Conservation (phyloP, 75 land plant genomes). For the Cunninghamia lanceolata region DNA sequence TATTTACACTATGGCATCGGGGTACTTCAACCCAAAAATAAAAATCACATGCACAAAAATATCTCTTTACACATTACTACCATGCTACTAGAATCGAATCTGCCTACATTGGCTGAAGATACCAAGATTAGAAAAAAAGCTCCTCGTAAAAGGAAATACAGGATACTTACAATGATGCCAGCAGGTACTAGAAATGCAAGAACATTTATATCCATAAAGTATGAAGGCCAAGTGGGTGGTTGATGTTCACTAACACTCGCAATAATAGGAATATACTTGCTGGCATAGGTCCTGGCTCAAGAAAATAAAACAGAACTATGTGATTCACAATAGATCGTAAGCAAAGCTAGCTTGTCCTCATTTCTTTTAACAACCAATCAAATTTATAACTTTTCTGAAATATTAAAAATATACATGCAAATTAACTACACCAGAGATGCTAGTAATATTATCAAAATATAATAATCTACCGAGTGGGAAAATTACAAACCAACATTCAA, state of each 20-base stretch:
- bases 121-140: neutral
- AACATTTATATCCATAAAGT: slow-evolving; percentile 99
- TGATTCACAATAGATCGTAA: slow-evolving; percentile 3
- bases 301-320: neutral
- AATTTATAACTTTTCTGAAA: neutral
- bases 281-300: slow-evolving; percentile 88
- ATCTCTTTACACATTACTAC: neutral
- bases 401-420: neutral
- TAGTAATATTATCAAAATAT: neutral
- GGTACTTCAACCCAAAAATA: neutral
- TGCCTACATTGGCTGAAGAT: neutral
- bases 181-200: slow-evolving; percentile 98
- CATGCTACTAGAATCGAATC: neutral
- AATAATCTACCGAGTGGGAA: neutral
- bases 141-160: neutral
- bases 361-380: neutral
- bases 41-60: neutral
- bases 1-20: neutral
- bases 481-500: neutral
- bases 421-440: neutral
- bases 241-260: slow-evolving; percentile 99
- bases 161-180: slow-evolving; percentile 89
- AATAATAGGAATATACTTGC: slow-evolving; percentile 99
- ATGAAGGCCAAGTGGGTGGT: slow-evolving; percentile 99
- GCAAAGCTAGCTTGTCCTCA: neutral